These are phyloP conservation scores for Xerocomus brunneocitrinus DNA, from an alignment of 768 basidiomycete species.

Conservation along the genomic window DNA sequence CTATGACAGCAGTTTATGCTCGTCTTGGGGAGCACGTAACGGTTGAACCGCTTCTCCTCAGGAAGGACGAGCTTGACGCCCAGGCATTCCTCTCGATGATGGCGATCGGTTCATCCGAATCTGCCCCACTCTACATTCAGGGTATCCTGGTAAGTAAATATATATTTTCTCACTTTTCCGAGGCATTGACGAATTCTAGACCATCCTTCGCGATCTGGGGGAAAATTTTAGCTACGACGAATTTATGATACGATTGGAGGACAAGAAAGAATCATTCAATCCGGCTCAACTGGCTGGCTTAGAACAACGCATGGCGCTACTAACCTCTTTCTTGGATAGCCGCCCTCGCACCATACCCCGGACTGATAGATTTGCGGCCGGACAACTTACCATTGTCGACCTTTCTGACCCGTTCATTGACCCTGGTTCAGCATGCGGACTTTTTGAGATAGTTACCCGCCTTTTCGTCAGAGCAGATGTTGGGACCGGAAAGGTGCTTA, in stretches of 20 bases:
- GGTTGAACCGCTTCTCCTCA: slow-evolving; percentile 53
- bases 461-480: slow-evolving; percentile 60
- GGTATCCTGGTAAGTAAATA: slow-evolving; percentile 50
- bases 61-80: slow-evolving; percentile 60
- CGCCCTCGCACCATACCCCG: not conserved
- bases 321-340: slow-evolving; percentile 53
- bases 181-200: slow-evolving; percentile 23
- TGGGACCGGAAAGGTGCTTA: slow-evolving; percentile 59
- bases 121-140: slow-evolving; percentile 67
- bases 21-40: slow-evolving; percentile 45
- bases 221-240: slow-evolving; percentile 50
- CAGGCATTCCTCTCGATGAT: slow-evolving; percentile 71
- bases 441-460: slow-evolving; percentile 67
- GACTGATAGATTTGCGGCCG: slow-evolving; percentile 44
- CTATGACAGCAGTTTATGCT: slow-evolving; percentile 54
- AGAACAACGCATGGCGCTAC: slow-evolving; percentile 58
- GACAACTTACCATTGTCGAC: slow-evolving; percentile 64
- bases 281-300: slow-evolving; percentile 50
- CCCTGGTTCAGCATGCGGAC: slow-evolving; percentile 55
- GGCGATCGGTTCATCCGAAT: slow-evolving; percentile 59
- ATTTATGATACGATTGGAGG: slow-evolving; percentile 46
- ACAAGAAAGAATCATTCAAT: slow-evolving; percentile 50
- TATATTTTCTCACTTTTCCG: not conserved
- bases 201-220: slow-evolving; percentile 61
- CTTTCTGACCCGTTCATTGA: slow-evolving; percentile 74